These are phyloP conservation scores for Lichtheimia ornata DNA, from an alignment of 371 early-diverging fungal genomes.

Conservation along the genomic window DNA sequence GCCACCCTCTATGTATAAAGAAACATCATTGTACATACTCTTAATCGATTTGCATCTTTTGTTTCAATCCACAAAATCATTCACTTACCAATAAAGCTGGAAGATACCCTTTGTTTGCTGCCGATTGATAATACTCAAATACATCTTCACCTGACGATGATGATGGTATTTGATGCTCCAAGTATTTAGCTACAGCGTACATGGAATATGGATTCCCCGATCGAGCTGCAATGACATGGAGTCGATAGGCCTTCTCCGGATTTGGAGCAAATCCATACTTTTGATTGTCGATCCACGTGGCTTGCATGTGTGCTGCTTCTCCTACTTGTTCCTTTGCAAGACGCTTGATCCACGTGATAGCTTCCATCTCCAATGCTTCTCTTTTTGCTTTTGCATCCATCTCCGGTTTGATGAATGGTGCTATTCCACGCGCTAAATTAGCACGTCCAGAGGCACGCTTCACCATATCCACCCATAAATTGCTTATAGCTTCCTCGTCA, in stretches of 20 bases:
- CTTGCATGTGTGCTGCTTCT: conserved; percentile 72
- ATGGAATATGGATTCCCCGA: conserved; percentile 20
- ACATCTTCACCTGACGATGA: conserved; percentile 12
- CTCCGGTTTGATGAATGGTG: not conserved
- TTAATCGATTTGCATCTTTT: too few relatives aligned
- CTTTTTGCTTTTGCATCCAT: conserved; percentile 15
- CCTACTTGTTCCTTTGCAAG: conserved; percentile 67
- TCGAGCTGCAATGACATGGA: conserved; percentile 36
- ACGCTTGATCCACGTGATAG: conserved; percentile 70
- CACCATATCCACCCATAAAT: conserved; percentile 3
- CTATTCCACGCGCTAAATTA: not conserved
- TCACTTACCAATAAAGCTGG: conserved; percentile 63
- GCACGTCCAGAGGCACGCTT: conserved; percentile 8
- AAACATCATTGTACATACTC: too few relatives aligned
- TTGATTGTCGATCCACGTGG: conserved; percentile 70
- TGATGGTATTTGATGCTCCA: conserved; percentile 54
- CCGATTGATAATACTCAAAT: conserved; percentile 68
- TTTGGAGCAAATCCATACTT: conserved; percentile 57
- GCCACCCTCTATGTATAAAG: conserved; percentile 6
- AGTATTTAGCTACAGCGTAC: conserved; percentile 23
- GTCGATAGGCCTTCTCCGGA: conserved; percentile 41
- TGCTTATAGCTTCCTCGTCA: not conserved
- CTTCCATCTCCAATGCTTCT: conserved; percentile 52
- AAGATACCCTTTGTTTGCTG: conserved; percentile 68
- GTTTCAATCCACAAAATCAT: not conserved